Evolutionary conservation across 106 monocot genomes (phyloP), one percentile per base, ranked within the genome.

Genomic region (Dendrobium nobile): DNA sequence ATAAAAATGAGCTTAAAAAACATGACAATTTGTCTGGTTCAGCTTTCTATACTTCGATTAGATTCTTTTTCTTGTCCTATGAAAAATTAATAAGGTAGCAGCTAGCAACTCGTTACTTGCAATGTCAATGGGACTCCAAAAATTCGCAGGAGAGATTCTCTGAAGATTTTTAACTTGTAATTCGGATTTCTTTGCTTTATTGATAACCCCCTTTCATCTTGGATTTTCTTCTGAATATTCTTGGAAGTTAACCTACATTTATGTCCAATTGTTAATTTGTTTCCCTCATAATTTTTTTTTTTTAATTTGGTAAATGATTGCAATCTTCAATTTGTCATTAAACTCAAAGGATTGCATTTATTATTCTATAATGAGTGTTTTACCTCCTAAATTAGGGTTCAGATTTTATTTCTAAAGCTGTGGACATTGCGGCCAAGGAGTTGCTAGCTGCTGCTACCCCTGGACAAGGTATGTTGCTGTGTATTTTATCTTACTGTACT

Each of bases 371-470:
- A 31, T 31, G 31, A 68, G 31, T 1, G 16, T 70, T 15, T 9
- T 74, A 41, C 22, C 43, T 27, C 26, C 15, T 76, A 76, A 76
- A 77, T 26, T 87, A 95, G 95, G 79, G 88, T 75, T 72, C 92
- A 72, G 90, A 87, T 81, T 95, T 92, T 87, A 86, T 84, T 77
- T 79, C 87, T 68, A 88, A 90, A 87, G 92, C 90, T 79, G 87
- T 95, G 86, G 95, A 95, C 86, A 80, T 95, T 79, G 92, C 90
- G 44, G 89, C 79, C 20, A 85, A 80, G 79, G 95, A 95, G 80
- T 85, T 95, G 64, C 61, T 89, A 81, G 88, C 92, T 55, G 83
- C 90, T 80, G 92, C 95, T 73, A 89, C 90, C 67, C 90, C 95
- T 40, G 95, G 95, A 80, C 79, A 92, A 95, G 92, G 92, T 95